A percentile compares a stretch with the other conserved stretches of the same genome.
Conservation (phyloP, 2,329 filamentous ascomycete genomes). For the Macrophomina pseudophaseolina region DNA sequence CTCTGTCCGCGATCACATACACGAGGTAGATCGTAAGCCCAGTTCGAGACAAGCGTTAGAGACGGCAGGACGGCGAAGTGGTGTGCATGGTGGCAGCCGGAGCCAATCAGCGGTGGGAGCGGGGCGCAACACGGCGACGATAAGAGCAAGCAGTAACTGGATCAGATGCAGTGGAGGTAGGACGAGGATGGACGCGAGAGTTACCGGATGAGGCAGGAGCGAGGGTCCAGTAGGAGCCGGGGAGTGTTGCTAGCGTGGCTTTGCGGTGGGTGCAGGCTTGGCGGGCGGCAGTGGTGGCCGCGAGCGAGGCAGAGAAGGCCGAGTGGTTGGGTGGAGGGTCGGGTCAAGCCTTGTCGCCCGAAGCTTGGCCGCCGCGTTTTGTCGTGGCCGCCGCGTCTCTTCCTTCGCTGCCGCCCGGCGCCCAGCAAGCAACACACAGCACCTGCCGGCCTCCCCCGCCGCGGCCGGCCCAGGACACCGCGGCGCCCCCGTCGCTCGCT, state of each 20-base stretch:
- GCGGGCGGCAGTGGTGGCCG: slow-evolving; percentile 6
- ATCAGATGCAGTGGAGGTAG: neutral
- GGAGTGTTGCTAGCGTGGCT: neutral
- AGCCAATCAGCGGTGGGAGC: neutral
- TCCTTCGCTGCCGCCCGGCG: neutral
- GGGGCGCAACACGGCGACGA: neutral
- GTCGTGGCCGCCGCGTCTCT: neutral
- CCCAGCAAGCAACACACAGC: neutral
- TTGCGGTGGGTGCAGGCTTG: neutral
- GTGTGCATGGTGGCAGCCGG: neutral
- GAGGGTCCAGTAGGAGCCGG: neutral
- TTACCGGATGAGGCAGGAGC: slow-evolving; percentile 1
- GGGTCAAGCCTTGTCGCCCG: slow-evolving; percentile 10
- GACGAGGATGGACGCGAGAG: neutral
- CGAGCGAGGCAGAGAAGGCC: neutral
- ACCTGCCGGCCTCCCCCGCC: too few relatives aligned
- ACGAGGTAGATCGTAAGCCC: neutral
- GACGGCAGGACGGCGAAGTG: neutral
- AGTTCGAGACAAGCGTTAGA: neutral
- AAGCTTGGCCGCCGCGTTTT: neutral
- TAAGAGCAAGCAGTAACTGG: slow-evolving; percentile 12
- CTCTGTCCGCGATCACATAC: too few relatives aligned
- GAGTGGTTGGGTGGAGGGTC: slow-evolving; percentile 3
- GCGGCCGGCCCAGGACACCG: too few relatives aligned
- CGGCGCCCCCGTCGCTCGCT: neutral